Evolutionary conservation across 345 rosid genomes (phyloP).

Genomic region (Jatropha curcas): DNA sequence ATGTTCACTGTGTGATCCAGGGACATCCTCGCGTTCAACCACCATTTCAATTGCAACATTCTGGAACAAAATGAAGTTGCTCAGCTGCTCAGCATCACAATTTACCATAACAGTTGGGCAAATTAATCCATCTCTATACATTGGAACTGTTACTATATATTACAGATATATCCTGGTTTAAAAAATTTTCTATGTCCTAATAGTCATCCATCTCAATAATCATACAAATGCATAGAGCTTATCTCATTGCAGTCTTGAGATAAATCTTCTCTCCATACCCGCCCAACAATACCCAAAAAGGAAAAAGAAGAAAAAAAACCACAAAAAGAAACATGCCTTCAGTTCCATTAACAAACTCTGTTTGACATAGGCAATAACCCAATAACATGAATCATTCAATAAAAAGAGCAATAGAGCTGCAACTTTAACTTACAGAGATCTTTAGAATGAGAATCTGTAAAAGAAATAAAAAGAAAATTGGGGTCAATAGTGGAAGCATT

Average conservation of each 20-base stretch:
- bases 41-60: conserved; percentile 69
- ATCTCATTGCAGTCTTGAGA: too few relatives aligned
- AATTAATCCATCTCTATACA: background rate
- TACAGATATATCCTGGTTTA: too few relatives aligned
- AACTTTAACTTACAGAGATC: conserved; percentile 64
- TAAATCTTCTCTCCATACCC: too few relatives aligned
- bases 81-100: background rate
- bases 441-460: conserved; percentile 81
- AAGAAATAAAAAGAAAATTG: conserved; percentile 26
- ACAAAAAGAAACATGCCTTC: background rate
- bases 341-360: background rate
- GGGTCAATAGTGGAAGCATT: conserved; percentile 3
- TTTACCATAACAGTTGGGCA: background rate
- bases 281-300: background rate
- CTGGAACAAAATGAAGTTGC: conserved; percentile 37
- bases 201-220: too few relatives aligned
- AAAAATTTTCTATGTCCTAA: too few relatives aligned
- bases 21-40: conserved; percentile 44
- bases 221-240: too few relatives aligned
- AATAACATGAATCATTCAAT: background rate
- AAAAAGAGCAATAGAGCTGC: conserved; percentile 21
- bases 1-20: conserved; percentile 44
- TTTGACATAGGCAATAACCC: background rate
- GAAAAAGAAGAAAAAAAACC: too few relatives aligned
- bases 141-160: too few relatives aligned